phyloP scores from a whole-genome alignment of 768 basidiomycete species.

The Dentipellis fragilis region DNA sequence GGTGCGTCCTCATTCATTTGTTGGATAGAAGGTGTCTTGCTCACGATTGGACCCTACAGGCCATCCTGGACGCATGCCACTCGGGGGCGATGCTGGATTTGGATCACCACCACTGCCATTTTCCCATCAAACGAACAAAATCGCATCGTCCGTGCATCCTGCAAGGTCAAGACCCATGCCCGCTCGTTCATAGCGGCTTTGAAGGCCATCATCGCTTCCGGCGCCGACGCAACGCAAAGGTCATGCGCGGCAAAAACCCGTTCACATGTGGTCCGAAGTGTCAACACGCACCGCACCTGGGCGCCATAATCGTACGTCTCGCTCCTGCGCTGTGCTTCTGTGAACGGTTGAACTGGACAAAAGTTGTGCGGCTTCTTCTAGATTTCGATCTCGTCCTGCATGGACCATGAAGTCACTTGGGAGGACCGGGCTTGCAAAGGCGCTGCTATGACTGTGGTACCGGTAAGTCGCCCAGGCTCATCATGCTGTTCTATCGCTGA shows the following conservation, averaged over 20 bases:
- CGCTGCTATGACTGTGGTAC: slow-evolving; percentile 7
- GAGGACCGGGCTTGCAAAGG: slow-evolving; percentile 5
- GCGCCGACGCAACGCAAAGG: not conserved
- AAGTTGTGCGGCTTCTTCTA: not conserved
- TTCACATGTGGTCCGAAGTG: not conserved
- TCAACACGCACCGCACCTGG: not conserved
- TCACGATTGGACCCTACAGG: slow-evolving; percentile 1
- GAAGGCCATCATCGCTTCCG: not conserved
- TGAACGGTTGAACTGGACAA: not conserved
- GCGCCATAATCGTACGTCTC: slow-evolving; percentile 4
- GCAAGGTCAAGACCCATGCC: not conserved
- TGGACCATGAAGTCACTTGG: slow-evolving; percentile 1
- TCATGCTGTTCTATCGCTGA: not conserved
- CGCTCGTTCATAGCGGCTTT: not conserved
- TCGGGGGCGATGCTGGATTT: slow-evolving; percentile 14
- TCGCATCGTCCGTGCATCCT: not conserved
- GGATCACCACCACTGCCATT: slow-evolving; percentile 11
- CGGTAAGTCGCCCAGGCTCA: not conserved
- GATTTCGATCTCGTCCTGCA: slow-evolving; percentile 9
- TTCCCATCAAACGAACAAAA: not conserved
- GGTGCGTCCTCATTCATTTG: not conserved
- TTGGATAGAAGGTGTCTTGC: not conserved
- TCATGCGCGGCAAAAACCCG: not conserved
- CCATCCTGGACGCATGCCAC: slow-evolving; percentile 15
- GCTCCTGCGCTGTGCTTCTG: not conserved